Evolutionary conservation across 495 filamentous ascomycete genomes (phyloP).

Genomic region (Neurospora sp.): DNA sequence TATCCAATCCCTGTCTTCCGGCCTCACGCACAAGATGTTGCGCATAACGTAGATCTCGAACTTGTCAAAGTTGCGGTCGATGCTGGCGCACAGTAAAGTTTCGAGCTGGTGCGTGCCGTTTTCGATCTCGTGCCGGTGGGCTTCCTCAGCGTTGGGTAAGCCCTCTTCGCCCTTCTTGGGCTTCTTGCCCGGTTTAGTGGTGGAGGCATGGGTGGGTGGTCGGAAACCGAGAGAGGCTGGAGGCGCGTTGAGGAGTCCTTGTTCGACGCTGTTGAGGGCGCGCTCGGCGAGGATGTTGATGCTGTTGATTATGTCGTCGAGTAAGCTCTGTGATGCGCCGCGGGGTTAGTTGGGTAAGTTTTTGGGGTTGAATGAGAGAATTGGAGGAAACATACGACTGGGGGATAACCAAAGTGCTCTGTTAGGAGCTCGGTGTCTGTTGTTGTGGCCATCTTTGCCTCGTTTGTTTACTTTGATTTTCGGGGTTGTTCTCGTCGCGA

Average conservation of each 20-base stretch:
- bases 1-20: conserved; percentile 66
- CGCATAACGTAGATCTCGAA: conserved; percentile 88
- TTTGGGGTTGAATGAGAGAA: not conserved
- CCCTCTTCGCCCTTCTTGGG: not conserved
- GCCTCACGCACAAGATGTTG: conserved; percentile 69
- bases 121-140: conserved; percentile 68
- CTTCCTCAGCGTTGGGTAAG: conserved; percentile 29
- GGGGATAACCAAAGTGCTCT: conserved; percentile 92
- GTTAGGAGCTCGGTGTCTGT: conserved; percentile 68
- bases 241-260: conserved; percentile 59
- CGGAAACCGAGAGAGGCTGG: conserved; percentile 70
- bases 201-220: conserved; percentile 20
- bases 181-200: conserved; percentile 16
- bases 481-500: not conserved
- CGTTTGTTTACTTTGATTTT: conserved; percentile 2
- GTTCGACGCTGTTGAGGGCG: conserved; percentile 74
- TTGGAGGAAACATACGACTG: conserved; percentile 51
- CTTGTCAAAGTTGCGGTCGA: conserved; percentile 95
- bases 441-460: conserved; percentile 3
- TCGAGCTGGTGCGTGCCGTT: conserved; percentile 87
- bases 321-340: conserved; percentile 51
- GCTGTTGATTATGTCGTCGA: conserved; percentile 96
- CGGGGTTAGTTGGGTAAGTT: not conserved
- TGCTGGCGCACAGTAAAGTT: conserved; percentile 82
- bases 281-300: conserved; percentile 83